Evolutionary conservation across 2,329 filamentous ascomycete genomes (phyloP).

Genomic region (Phoma sp.): DNA sequence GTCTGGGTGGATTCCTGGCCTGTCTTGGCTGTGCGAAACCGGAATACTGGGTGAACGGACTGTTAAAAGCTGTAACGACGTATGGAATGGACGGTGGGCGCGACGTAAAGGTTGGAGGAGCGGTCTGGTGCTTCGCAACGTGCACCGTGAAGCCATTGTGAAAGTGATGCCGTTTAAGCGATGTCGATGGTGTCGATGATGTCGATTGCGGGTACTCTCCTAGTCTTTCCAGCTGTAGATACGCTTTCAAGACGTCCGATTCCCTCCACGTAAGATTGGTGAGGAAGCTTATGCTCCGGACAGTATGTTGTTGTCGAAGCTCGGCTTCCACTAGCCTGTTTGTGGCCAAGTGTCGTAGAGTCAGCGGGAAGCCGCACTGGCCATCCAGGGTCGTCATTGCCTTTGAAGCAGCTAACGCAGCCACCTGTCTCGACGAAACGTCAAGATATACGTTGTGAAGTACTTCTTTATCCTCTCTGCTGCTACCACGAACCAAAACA

Average conservation of each 20-base stretch:
- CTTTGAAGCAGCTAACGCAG: conserved; percentile 37
- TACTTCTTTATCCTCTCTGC: conserved; percentile 6
- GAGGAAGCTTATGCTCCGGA: not conserved
- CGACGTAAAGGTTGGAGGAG: conserved; percentile 2
- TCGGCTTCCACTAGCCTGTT: conserved; percentile 25
- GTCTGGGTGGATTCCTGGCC: conserved; percentile 26
- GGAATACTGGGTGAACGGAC: not conserved
- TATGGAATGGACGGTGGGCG: conserved; percentile 16
- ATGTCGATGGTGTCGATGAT: not conserved
- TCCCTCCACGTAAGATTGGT: not conserved
- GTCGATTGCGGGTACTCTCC: not conserved
- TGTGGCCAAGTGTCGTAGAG: conserved; percentile 19
- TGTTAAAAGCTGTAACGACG: conserved; percentile 1
- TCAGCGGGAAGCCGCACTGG: conserved; percentile 36
- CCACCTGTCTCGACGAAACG: conserved; percentile 43
- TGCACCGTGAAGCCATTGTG: conserved; percentile 23
- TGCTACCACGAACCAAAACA: not conserved
- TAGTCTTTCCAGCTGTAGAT: not conserved
- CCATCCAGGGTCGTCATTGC: conserved; percentile 40
- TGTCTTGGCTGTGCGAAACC: conserved; percentile 4
- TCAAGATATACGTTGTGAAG: conserved; percentile 17
- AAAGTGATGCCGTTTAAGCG: not conserved
- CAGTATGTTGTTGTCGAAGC: conserved; percentile 30
- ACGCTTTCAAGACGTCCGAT: not conserved
- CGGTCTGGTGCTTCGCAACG: conserved; percentile 3